Percentiles rank a stretch among this genome's conserved stretches.
Conservation (phyloP, 768 basidiomycete genomes). For the Leccinum variicolor region DNA sequence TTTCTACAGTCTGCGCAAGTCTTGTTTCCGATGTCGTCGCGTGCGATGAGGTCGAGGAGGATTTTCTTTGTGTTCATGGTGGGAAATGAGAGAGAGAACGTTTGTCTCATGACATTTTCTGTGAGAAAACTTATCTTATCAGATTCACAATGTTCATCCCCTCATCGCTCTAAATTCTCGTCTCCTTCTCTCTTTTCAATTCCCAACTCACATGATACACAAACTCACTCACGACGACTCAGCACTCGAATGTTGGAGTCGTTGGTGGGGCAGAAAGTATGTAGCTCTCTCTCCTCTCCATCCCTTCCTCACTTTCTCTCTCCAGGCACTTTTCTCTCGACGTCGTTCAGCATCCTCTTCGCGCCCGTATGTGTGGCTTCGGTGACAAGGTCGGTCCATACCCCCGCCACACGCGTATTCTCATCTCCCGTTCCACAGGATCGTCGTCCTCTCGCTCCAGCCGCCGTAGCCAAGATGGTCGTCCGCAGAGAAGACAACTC, state of each 20-base stretch:
- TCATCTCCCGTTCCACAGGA: constrained; percentile 60
- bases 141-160: constrained; percentile 21
- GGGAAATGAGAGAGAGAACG: constrained; percentile 12
- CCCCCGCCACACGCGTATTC: constrained; percentile 9
- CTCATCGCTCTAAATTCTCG: not conserved
- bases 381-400: constrained; percentile 76
- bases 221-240: constrained; percentile 41
- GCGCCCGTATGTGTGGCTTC: constrained; percentile 95
- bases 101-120: not conserved
- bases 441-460: constrained; percentile 88
- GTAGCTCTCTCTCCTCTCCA: constrained; percentile 23
- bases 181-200: not conserved
- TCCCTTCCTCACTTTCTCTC: constrained; percentile 3
- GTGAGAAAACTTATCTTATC: constrained; percentile 33
- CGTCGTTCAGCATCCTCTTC: constrained; percentile 82
- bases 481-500: constrained; percentile 65
- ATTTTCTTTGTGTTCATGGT: constrained; percentile 50
- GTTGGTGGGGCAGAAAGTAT: constrained; percentile 64
- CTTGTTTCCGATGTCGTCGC: constrained; percentile 72
- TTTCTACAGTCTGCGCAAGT: constrained; percentile 79
- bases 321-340: constrained; percentile 77
- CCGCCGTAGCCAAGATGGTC: constrained; percentile 82
- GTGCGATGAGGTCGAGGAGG: constrained; percentile 71
- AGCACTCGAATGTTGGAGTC: constrained; percentile 63
- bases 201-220: constrained; percentile 54